phyloP scores from a whole-genome alignment of 345 rosid species.

The Ceriops decandra region DNA sequence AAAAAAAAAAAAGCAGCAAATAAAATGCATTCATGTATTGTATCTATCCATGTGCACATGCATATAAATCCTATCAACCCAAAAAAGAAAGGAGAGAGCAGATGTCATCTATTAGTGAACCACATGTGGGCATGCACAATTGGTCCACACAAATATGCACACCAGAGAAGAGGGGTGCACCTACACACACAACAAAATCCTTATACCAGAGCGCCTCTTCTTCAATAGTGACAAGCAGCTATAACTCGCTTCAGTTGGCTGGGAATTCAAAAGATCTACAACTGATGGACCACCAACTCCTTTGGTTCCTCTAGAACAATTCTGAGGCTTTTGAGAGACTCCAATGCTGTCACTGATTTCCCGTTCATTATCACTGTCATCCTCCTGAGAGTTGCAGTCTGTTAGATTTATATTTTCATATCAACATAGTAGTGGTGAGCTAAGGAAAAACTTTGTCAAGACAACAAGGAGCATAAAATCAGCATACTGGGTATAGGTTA shows the following conservation, averaged over 20 bases:
- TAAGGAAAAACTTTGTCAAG: no score
- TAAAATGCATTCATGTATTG: not conserved
- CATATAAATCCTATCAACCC: no score
- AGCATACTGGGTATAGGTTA: not conserved
- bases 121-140: no score
- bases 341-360: conserved; percentile 46
- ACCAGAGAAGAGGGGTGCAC: conserved; percentile 11
- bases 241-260: conserved; percentile 45
- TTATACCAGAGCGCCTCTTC: conserved; percentile 62
- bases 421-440: no score
- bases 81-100: no score
- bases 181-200: not conserved
- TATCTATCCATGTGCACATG: not conserved
- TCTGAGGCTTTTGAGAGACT: conserved; percentile 45
- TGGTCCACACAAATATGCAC: no score
- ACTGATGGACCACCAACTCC: conserved; percentile 43
- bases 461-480: no score
- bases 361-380: conserved; percentile 69
- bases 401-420: conserved; percentile 7
- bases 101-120: no score
- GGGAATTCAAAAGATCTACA: conserved; percentile 62
- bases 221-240: conserved; percentile 60
- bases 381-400: conserved; percentile 50
- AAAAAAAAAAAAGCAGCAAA: not conserved
- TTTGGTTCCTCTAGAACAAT: conserved; percentile 47